These are phyloP conservation scores for Lecanicillium sp. DNA, from an alignment of 2,329 filamentous ascomycete genomes.

Conservation along the genomic window DNA sequence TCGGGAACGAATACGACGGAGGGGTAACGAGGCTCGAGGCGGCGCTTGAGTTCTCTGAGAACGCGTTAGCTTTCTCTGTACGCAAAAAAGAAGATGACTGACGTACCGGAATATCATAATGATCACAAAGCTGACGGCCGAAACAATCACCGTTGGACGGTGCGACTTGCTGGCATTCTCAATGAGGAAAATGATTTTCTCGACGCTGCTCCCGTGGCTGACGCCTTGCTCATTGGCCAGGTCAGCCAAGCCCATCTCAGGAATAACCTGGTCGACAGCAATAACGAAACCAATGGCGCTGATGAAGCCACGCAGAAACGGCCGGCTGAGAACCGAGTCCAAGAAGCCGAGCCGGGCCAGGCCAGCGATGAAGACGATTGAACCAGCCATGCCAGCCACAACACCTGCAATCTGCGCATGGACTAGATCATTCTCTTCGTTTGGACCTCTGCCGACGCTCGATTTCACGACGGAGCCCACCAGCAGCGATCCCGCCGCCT, in stretches of 20 bases:
- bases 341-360: slow-evolving; percentile 82
- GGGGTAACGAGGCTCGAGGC: slow-evolving; percentile 70
- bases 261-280: slow-evolving; percentile 87
- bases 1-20: slow-evolving; percentile 84
- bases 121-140: slow-evolving; percentile 70
- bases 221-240: slow-evolving; percentile 58
- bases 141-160: slow-evolving; percentile 66
- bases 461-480: slow-evolving; percentile 79
- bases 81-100: neutral
- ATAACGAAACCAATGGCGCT: slow-evolving; percentile 96
- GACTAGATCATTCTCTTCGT: slow-evolving; percentile 54
- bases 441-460: slow-evolving; percentile 62
- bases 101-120: slow-evolving; percentile 84
- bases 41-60: slow-evolving; percentile 68
- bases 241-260: slow-evolving; percentile 71
- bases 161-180: slow-evolving; percentile 60
- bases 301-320: slow-evolving; percentile 92
- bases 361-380: slow-evolving; percentile 81
- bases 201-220: slow-evolving; percentile 75
- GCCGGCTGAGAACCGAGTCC: slow-evolving; percentile 87
- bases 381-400: slow-evolving; percentile 79
- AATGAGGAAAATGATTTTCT: slow-evolving; percentile 77
- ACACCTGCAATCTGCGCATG: slow-evolving; percentile 84
- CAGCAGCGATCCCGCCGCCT: slow-evolving; percentile 86
- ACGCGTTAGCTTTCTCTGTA: neutral